These are phyloP conservation scores for Ramalina intermedia DNA, from an alignment of 495 filamentous ascomycete genomes.

Conservation along the genomic window DNA sequence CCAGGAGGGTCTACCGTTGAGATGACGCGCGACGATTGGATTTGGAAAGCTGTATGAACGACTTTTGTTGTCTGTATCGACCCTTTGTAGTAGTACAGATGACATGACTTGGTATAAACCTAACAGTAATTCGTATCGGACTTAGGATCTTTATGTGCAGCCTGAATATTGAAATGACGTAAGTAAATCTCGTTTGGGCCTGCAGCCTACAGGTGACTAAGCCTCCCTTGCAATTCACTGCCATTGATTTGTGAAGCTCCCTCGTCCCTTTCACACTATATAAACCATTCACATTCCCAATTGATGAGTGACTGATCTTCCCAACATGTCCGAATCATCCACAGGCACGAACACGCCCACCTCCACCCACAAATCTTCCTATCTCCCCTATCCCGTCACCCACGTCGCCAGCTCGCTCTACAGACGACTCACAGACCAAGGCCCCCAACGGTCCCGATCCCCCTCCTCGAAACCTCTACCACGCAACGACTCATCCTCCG, in stretches of 20 bases:
- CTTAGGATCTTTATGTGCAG: too few species aligned
- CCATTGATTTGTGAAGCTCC: too few species aligned
- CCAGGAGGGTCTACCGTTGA: constrained; percentile 14
- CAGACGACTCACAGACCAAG: constrained; percentile 35
- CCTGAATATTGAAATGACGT: too few species aligned
- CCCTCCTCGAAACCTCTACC: constrained; percentile 12
- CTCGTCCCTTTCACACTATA: too few species aligned
- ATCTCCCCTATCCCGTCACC: constrained; percentile 40
- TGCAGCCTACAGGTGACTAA: too few species aligned
- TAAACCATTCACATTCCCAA: neutral
- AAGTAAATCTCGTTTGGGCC: too few species aligned
- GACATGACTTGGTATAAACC: too few species aligned
- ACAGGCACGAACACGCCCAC: constrained; percentile 4
- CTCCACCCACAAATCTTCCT: constrained; percentile 27
- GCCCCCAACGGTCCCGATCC: constrained; percentile 8
- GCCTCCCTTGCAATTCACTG: too few species aligned
- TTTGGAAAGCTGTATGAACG: neutral
- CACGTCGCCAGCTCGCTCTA: constrained; percentile 40
- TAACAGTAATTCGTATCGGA: too few species aligned
- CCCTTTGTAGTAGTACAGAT: neutral
- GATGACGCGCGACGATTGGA: constrained; percentile 1
- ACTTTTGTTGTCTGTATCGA: neutral
- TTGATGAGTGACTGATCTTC: neutral
- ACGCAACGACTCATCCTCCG: constrained; percentile 18
- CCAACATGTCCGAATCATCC: constrained; percentile 5